A percentile compares a stretch with the other conserved stretches of the same genome.
Evolutionary conservation across 352 stramenopile species (phyloP).

Genomic region (Phytophthora ohioensis): DNA sequence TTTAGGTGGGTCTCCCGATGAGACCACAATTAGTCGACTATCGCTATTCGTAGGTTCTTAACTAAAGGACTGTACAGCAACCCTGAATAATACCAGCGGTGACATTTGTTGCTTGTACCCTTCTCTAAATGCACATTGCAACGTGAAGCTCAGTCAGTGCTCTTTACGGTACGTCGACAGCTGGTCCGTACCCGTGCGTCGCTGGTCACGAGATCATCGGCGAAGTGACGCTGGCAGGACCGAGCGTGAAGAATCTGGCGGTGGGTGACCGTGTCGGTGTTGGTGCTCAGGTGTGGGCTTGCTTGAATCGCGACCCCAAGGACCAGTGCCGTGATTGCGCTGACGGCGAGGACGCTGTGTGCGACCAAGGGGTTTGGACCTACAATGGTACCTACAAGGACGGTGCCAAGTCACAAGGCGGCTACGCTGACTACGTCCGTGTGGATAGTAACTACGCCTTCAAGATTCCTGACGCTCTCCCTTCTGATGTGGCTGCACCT

Average conservation of each 20-base stretch:
- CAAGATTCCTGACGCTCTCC: slow-evolving; percentile 24
- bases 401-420: slow-evolving; percentile 30
- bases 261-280: slow-evolving; percentile 70
- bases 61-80: too few relatives aligned
- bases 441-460: slow-evolving; percentile 39
- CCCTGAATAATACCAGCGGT: too few relatives aligned
- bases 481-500: slow-evolving; percentile 9
- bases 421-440: slow-evolving; percentile 40
- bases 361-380: slow-evolving; percentile 49
- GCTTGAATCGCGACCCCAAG: slow-evolving; percentile 60
- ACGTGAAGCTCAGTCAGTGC: too few relatives aligned
- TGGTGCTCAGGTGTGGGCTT: slow-evolving; percentile 46
- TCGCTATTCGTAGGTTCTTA: too few relatives aligned
- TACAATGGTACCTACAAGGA: slow-evolving; percentile 56
- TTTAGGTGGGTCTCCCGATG: too few relatives aligned
- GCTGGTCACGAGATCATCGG: slow-evolving; percentile 51
- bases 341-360: slow-evolving; percentile 68
- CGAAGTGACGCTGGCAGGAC: slow-evolving; percentile 28
- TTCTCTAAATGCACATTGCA: too few relatives aligned
- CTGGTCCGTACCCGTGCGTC: slow-evolving; percentile 51
- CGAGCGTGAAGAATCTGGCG: slow-evolving; percentile 62
- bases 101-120: too few relatives aligned
- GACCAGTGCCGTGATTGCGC: slow-evolving; percentile 67
- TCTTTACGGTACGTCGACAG: background rate
- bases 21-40: too few relatives aligned